Evolutionary conservation across 2,329 filamentous ascomycete genomes (phyloP).

Genomic region (Fusarium kyushuense): DNA sequence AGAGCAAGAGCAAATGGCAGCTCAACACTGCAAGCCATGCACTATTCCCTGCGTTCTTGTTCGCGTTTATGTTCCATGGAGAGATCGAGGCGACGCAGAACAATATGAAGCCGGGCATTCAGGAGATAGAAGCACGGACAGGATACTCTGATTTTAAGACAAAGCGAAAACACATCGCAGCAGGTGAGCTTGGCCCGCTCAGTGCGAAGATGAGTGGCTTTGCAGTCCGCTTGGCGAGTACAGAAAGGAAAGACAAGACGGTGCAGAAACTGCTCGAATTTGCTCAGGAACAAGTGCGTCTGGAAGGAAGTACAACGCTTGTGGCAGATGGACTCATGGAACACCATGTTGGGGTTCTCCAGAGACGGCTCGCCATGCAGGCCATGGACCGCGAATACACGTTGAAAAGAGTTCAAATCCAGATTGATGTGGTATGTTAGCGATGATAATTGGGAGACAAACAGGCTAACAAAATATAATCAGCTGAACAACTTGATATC

Average conservation of each 20-base stretch:
- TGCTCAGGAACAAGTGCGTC: slow-evolving; percentile 32
- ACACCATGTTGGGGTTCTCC: slow-evolving; percentile 48
- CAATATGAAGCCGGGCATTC: slow-evolving; percentile 51
- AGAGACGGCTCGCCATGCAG: slow-evolving; percentile 53
- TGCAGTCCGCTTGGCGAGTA: slow-evolving; percentile 54
- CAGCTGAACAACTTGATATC: slow-evolving; percentile 56
- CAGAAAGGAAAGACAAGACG: slow-evolving; percentile 53
- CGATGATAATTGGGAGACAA: too few relatives aligned
- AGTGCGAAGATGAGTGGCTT: slow-evolving; percentile 52
- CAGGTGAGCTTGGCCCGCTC: slow-evolving; percentile 49
- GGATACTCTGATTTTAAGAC: slow-evolving; percentile 52
- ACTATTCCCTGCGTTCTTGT: slow-evolving; percentile 54
- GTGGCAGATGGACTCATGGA: slow-evolving; percentile 42
- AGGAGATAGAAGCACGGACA: slow-evolving; percentile 53
- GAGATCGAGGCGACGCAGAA: slow-evolving; percentile 52
- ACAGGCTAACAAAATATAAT: slow-evolving; percentile 15
- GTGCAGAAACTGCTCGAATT: slow-evolving; percentile 53
- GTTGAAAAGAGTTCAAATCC: slow-evolving; percentile 55
- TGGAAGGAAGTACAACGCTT: neutral
- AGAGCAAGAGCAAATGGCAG: slow-evolving; percentile 47
- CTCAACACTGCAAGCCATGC: slow-evolving; percentile 44
- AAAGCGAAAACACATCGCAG: slow-evolving; percentile 46
- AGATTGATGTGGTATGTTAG: slow-evolving; percentile 54
- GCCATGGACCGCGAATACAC: slow-evolving; percentile 53
- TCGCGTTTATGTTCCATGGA: slow-evolving; percentile 51